Evolutionary conservation across 106 monocot species (phyloP), one percentile per base, ranked within the genome.

Genomic region (Triglochin maritima): DNA sequence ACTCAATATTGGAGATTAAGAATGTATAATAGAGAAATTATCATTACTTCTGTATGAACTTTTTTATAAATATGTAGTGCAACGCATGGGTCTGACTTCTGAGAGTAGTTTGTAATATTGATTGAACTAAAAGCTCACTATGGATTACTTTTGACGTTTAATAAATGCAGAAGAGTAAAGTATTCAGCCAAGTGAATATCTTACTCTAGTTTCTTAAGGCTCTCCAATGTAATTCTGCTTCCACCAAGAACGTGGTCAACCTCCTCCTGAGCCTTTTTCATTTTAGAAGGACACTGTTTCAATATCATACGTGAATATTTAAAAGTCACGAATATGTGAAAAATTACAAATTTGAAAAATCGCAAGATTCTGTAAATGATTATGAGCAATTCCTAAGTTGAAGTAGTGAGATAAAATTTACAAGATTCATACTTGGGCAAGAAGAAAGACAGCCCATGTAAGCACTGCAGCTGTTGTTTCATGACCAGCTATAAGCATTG

Each of bases 381-480:
- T 29, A 29, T 29, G 29, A 29, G 29, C 29, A 29, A 29, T 29
- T 29, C 29, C 29, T 29, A 29, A 29, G 29, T 29, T 29, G 29
- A 29, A 29, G 29, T 29, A 29, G 29, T 1, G 29, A 29, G 29
- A 29, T 29, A 29, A 29, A 29, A 29, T 29, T 29, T 9, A 68
- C 47, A 59, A 59, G 9, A 62, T 65, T 13, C 57, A 58, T 82
- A 92, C 96, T 82, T 98, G 86, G 60, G 98, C 79, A 77, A 98
- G 88, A 29, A 98, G 78, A 71, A 84, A 98, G 77, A 83, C 48
- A 64, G 98, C 71, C 98, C 98, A 98, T 9, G 98, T 98, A 62
- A 98, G 88, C 76, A 98, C 91, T 78, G 98, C 91, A 70, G 98
- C 88, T 68, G 98, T 98, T 71, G 98, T 98, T 84, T 98, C 98